phyloP scores from a whole-genome alignment of 345 rosid genomes.

The Populus nigra region DNA sequence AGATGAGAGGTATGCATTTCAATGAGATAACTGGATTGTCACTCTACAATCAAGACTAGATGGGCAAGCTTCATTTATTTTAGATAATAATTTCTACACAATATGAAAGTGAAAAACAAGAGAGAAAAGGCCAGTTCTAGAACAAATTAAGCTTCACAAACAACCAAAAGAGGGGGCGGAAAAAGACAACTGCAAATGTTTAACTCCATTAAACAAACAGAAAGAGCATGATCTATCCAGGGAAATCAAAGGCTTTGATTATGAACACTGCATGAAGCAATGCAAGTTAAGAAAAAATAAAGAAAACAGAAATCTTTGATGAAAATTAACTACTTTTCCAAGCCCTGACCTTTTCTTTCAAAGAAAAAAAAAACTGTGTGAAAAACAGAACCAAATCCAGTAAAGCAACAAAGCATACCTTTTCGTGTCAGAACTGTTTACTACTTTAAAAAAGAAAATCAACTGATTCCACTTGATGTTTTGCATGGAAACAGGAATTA shows the following conservation, averaged over 20 bases:
- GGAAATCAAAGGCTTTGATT: background rate
- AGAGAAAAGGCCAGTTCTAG: background rate
- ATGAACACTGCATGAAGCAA: background rate
- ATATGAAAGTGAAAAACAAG: background rate
- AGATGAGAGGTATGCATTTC: background rate
- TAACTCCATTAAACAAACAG: background rate
- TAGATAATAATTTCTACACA: background rate
- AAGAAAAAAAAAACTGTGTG: background rate
- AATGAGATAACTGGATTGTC: background rate
- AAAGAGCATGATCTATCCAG: background rate
- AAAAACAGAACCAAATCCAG: background rate
- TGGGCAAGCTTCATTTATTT: background rate
- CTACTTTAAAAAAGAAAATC: background rate
- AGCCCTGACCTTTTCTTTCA: background rate
- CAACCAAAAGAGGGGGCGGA: background rate
- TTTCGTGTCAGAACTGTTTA: background rate
- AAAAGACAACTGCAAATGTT: background rate
- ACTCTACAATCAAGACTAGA: background rate
- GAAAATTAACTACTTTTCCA: background rate
- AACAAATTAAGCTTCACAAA: background rate
- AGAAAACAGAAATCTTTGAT: too few species aligned
- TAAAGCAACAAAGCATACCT: background rate
- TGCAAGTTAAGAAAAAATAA: too few species aligned
- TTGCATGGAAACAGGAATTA: background rate
- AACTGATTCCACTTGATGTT: background rate